These are phyloP conservation scores for Malassezia obtusa DNA, from an alignment of 1,284 basidiomycete species.

Conservation along the genomic window DNA sequence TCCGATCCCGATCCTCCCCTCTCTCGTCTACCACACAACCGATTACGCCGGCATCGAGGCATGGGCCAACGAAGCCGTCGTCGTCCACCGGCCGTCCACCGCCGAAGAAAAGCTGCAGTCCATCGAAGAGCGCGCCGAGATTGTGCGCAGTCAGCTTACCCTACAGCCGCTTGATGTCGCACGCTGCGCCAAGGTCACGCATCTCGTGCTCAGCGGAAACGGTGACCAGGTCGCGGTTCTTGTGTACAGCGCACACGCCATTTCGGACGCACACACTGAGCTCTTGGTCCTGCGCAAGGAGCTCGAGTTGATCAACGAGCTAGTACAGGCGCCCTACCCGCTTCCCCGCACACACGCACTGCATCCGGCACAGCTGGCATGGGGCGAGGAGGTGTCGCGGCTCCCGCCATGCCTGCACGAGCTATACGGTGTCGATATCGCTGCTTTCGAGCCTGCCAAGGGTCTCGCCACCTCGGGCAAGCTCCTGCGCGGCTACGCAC, in stretches of 20 bases:
- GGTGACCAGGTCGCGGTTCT: slow-evolving; percentile 6
- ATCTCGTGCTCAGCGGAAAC: slow-evolving; percentile 1
- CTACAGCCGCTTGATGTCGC: background rate
- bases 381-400: slow-evolving; percentile 7
- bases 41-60: slow-evolving; percentile 5
- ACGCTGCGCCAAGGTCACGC: background rate
- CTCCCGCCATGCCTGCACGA: slow-evolving; percentile 7
- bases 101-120: background rate
- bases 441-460: slow-evolving; percentile 2
- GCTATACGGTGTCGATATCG: slow-evolving; percentile 8
- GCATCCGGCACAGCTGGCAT: slow-evolving; percentile 4
- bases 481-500: background rate
- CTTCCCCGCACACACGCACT: background rate
- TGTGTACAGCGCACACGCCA: slow-evolving; percentile 11
- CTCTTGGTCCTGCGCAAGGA: background rate
- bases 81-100: background rate
- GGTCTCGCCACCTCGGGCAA: background rate
- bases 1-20: slow-evolving; percentile 1
- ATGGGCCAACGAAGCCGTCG: background rate
- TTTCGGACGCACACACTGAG: slow-evolving; percentile 12
- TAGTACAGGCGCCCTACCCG: background rate
- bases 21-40: slow-evolving; percentile 1
- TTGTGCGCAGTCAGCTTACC: background rate
- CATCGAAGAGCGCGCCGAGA: slow-evolving; percentile 1
- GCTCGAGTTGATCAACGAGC: background rate